Evolutionary conservation across 2,329 filamentous ascomycete genomes (phyloP), one percentile per base, ranked within the genome.

Genomic region (Didymosphaeria variabile): DNA sequence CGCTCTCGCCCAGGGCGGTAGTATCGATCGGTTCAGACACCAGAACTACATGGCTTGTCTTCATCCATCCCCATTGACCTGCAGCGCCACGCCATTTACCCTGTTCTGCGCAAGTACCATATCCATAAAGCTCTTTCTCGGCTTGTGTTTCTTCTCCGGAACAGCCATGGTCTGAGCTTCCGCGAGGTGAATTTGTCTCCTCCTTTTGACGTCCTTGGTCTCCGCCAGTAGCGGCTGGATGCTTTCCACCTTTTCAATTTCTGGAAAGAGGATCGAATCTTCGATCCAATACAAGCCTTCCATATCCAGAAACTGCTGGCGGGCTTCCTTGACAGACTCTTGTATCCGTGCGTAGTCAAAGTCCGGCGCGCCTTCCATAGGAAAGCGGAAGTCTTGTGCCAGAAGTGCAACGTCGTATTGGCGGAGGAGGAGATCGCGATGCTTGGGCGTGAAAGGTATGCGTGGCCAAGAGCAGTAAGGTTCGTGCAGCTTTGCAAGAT

Each of bases 221-320:
- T 77, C 69, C 15, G 64, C 63, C 5, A 76, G 65, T 23, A 78
- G 61, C 13, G 74, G 73, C 23, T 61, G 65, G 31, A 78, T 60
- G 17, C 57, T 64, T 8, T 73, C 70, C 4, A 72, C 56, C 45
- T 76, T 76, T 46, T 76, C 74, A 6, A 74, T 64, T 45, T 76
- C 75, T 1, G 67, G 47, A 40, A 64, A 58, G 31, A 78, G 49
- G 19, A 71, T 59, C 10, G 64, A 67, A 34, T 75, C 72, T 55
- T 77, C 72, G 19, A 79, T 65, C 76, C 77, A 79, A 53, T 77
- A 78, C 49, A 79, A 51, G 12, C 76, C 76, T 12, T 79, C 73
- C 76, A 79, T 77, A 26, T 66, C 63, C 4, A 78, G 61, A 46
- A 79, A 79, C 46, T 78, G 73, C 26, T 73, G 71, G 34, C 72